These are phyloP conservation scores for Botrytis porri DNA, from an alignment of 2,329 filamentous ascomycete species.

Conservation along the genomic window DNA sequence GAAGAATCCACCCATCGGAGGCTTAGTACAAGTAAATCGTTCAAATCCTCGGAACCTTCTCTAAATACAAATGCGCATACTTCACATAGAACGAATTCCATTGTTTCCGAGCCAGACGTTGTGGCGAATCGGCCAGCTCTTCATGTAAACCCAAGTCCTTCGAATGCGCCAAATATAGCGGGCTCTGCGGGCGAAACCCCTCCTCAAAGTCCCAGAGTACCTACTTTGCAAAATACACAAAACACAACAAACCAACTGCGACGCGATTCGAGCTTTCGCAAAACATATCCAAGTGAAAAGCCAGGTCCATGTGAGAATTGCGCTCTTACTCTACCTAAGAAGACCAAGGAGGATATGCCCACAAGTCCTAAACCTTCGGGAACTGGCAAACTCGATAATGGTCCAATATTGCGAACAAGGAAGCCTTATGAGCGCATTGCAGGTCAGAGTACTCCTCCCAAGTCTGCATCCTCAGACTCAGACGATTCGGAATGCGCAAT, in stretches of 20 bases:
- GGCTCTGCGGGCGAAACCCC: conserved; percentile 54
- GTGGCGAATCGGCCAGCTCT: not conserved
- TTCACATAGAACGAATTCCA: conserved; percentile 23
- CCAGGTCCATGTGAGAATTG: conserved; percentile 66
- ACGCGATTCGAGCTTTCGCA: conserved; percentile 58
- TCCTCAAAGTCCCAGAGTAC: conserved; percentile 52
- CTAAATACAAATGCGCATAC: conserved; percentile 18
- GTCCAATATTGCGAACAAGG: conserved; percentile 58
- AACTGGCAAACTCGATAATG: conserved; percentile 31
- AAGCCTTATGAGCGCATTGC: conserved; percentile 59
- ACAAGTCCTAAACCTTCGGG: conserved; percentile 18
- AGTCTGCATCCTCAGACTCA: conserved; percentile 32
- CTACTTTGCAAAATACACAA: conserved; percentile 38
- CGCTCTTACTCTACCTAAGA: conserved; percentile 60
- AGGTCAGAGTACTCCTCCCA: conserved; percentile 33
- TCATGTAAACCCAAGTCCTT: not conserved
- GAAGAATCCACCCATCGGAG: conserved; percentile 33
- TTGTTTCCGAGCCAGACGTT: conserved; percentile 26
- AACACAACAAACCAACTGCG: conserved; percentile 38
- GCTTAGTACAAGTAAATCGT: conserved; percentile 32
- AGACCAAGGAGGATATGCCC: conserved; percentile 37
- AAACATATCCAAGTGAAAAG: conserved; percentile 63
- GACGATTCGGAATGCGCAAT: conserved; percentile 33
- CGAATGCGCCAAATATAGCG: conserved; percentile 35
- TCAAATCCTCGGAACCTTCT: conserved; percentile 27